Percentiles rank a stretch among this genome's conserved stretches.
Conservation (phyloP, 345 rosid genomes). For the Psidium guajava region DNA sequence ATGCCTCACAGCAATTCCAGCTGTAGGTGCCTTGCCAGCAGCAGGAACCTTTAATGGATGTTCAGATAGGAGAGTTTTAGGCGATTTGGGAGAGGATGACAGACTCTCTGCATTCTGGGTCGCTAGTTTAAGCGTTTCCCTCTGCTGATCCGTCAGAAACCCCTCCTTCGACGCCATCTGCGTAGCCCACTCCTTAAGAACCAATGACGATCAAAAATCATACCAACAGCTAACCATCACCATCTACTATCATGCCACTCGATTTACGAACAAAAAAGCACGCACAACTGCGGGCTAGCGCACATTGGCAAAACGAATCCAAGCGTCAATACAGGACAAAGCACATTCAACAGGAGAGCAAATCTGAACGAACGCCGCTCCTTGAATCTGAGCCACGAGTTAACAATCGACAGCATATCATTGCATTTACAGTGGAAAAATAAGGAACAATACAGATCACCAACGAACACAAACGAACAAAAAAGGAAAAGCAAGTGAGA, state of each 20-base stretch:
- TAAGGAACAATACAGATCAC: neutral
- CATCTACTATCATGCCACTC: neutral
- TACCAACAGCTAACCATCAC: neutral
- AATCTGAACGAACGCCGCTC: neutral
- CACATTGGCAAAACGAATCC: neutral
- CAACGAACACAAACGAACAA: neutral
- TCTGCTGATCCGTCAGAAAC: slow-evolving; percentile 70
- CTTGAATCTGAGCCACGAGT: neutral
- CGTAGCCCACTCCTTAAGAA: slow-evolving; percentile 3
- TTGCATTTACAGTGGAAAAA: too few relatives aligned
- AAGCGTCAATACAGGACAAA: neutral
- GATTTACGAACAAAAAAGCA: neutral
- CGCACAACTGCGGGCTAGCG: neutral
- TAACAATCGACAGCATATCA: neutral
- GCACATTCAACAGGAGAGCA: neutral
- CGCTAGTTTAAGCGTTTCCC: slow-evolving; percentile 70
- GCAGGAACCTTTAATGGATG: slow-evolving; percentile 56
- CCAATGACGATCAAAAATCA: neutral
- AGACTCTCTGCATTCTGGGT: slow-evolving; percentile 38
- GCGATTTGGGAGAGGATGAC: slow-evolving; percentile 83
- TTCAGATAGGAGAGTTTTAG: slow-evolving; percentile 47
- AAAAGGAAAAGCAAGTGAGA: neutral
- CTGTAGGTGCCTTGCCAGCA: slow-evolving; percentile 44
- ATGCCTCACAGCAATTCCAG: slow-evolving; percentile 65
- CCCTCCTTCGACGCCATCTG: slow-evolving; percentile 80